These are phyloP conservation scores for Paraurostyla sp. DNA, from an alignment of 73 alveolate species.

Conservation along the genomic window DNA sequence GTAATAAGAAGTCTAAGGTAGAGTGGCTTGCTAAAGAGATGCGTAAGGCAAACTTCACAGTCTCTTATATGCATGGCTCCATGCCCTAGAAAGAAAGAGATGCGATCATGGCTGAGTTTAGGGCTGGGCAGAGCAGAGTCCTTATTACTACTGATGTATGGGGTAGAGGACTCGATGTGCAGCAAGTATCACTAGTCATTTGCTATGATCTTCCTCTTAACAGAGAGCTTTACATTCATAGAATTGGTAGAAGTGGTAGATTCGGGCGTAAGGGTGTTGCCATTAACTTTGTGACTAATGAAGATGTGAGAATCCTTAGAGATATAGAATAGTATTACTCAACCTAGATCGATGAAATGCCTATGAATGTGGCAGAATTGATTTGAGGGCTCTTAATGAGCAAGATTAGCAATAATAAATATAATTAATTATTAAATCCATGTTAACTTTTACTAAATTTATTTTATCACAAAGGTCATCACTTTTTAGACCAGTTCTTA, in stretches of 20 bases:
- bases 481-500: constrained; percentile 44
- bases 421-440: constrained; percentile 14
- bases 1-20: constrained; percentile 88
- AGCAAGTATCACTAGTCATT: constrained; percentile 83
- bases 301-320: constrained; percentile 96
- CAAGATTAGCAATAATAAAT: background rate
- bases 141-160: constrained; percentile 80
- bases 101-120: constrained; percentile 94
- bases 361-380: constrained; percentile 98
- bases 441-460: background rate
- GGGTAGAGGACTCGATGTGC: constrained; percentile 81
- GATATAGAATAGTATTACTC: constrained; percentile 99
- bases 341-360: constrained; percentile 99
- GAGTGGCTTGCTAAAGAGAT: constrained; percentile 93
- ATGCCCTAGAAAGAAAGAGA: constrained; percentile 98
- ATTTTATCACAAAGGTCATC: background rate
- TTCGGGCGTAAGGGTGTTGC: constrained; percentile 99
- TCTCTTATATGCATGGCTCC: constrained; percentile 95
- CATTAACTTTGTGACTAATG: constrained; percentile 97
- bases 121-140: constrained; percentile 81
- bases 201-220: constrained; percentile 88
- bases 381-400: constrained; percentile 58
- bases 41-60: constrained; percentile 94
- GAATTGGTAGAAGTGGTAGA: constrained; percentile 99
- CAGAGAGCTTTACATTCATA: constrained; percentile 98